Evolutionary conservation across 2,329 filamentous ascomycete genomes (phyloP).

Genomic region (Orbilia quercus): DNA sequence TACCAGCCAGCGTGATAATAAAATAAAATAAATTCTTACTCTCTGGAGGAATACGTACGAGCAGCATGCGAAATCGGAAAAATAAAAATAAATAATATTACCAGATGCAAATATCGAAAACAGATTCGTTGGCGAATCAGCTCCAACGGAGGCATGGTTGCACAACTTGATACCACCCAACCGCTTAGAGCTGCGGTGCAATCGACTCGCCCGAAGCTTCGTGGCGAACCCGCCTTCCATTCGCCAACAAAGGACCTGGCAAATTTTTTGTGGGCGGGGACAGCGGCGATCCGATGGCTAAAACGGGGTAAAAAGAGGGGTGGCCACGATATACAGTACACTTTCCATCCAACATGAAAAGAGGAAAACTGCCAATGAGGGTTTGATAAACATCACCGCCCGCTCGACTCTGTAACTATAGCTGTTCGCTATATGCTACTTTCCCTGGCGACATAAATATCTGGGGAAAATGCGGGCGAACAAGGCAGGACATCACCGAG

Average conservation of each 20-base stretch:
- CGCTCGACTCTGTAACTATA: too few species aligned
- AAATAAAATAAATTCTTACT: conserved; percentile 1
- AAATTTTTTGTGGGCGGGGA: conserved; percentile 23
- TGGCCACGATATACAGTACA: conserved; percentile 21
- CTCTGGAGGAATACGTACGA: too few species aligned
- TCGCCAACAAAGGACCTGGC: conserved; percentile 7
- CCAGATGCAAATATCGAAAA: conserved; percentile 27
- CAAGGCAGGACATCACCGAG: conserved; percentile 26
- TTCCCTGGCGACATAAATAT: conserved; percentile 38
- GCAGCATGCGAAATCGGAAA: background rate
- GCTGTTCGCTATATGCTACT: too few species aligned
- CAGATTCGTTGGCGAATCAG: conserved; percentile 31
- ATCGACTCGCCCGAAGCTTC: conserved; percentile 6
- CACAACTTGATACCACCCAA: conserved; percentile 42
- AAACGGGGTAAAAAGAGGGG: conserved; percentile 49
- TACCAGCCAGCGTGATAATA: background rate
- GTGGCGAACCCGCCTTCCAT: conserved; percentile 11
- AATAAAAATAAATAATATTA: background rate
- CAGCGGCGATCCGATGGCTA: conserved; percentile 50
- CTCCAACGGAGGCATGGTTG: conserved; percentile 34
- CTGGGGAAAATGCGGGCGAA: conserved; percentile 19
- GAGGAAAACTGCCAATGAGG: too few species aligned
- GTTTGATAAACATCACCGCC: too few species aligned
- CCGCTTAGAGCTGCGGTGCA: conserved; percentile 18
- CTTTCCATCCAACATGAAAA: conserved; percentile 22